These are phyloP conservation scores for Colletotrichum tabaci DNA, from an alignment of 2,329 filamentous ascomycete species.

Conservation along the genomic window DNA sequence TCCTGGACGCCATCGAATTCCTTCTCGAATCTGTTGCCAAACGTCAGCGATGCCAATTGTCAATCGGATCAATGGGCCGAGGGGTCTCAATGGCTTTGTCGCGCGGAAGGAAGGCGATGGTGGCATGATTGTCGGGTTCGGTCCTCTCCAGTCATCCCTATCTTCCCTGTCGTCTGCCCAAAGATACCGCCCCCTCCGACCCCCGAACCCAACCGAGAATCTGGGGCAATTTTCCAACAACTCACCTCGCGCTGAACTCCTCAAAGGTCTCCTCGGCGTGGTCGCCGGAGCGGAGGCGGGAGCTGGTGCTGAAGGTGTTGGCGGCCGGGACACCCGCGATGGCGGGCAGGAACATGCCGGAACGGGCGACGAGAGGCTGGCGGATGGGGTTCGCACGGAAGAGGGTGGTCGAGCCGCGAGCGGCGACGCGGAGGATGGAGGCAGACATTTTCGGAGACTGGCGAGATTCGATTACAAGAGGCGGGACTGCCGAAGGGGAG, in stretches of 20 bases:
- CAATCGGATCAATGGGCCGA: conserved; percentile 6
- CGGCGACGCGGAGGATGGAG: conserved; percentile 79
- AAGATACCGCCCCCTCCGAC: conserved; percentile 1
- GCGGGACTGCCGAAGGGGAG: conserved; percentile 38
- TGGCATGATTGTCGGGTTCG: conserved; percentile 17
- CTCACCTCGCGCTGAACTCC: conserved; percentile 97
- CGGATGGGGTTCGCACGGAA: conserved; percentile 75
- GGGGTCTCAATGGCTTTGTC: conserved; percentile 30
- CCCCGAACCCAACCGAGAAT: not conserved
- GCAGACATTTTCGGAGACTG: conserved; percentile 69
- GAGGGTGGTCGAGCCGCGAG: conserved; percentile 75
- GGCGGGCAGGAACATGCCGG: conserved; percentile 65
- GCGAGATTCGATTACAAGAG: conserved; percentile 30
- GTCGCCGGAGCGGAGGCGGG: conserved; percentile 66
- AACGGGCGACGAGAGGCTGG: conserved; percentile 69
- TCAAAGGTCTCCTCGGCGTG: conserved; percentile 98
- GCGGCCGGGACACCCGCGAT: conserved; percentile 61
- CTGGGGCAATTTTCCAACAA: conserved; percentile 40
- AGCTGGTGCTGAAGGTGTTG: conserved; percentile 75
- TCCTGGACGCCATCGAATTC: conserved; percentile 98
- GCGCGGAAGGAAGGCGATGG: conserved; percentile 5
- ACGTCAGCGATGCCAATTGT: conserved; percentile 22
- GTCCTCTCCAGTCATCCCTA: conserved; percentile 32
- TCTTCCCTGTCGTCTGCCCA: conserved; percentile 15
- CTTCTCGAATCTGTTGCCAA: conserved; percentile 89